These are phyloP conservation scores for Trichoderma oligosporum DNA, from an alignment of 2,329 filamentous ascomycete genomes.

Conservation along the genomic window DNA sequence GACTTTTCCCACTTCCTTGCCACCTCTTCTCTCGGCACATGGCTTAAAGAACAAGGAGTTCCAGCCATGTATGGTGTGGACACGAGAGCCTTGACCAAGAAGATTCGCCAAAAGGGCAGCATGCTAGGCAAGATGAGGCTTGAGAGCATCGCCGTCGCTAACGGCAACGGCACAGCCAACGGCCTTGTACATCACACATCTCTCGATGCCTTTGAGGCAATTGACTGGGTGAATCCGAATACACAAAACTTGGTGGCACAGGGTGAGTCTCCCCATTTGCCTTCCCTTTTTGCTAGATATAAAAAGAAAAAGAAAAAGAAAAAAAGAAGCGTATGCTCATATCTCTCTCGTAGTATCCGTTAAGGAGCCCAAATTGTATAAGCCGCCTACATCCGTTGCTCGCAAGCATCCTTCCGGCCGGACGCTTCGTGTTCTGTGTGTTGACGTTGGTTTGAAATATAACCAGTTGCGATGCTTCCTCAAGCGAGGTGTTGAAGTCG, in stretches of 20 bases:
- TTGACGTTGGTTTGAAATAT: slow-evolving; percentile 97
- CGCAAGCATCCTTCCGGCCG: slow-evolving; percentile 87
- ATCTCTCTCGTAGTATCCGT: slow-evolving; percentile 68
- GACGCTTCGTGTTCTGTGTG: slow-evolving; percentile 79
- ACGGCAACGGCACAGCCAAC: slow-evolving; percentile 45
- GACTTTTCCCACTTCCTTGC: slow-evolving; percentile 94
- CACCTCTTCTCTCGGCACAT: slow-evolving; percentile 81
- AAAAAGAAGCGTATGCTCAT: slow-evolving; percentile 37
- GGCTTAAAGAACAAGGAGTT: slow-evolving; percentile 93
- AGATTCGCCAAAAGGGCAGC: slow-evolving; percentile 87
- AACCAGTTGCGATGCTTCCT: slow-evolving; percentile 95
- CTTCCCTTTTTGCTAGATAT: slow-evolving; percentile 5
- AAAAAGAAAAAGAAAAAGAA: background rate
- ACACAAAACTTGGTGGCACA: slow-evolving; percentile 87
- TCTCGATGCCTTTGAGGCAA: slow-evolving; percentile 61
- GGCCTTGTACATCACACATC: slow-evolving; percentile 29
- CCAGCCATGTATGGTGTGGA: slow-evolving; percentile 95
- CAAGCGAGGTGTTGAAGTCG: slow-evolving; percentile 83
- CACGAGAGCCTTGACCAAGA: slow-evolving; percentile 89
- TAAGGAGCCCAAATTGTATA: slow-evolving; percentile 79
- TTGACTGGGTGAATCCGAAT: slow-evolving; percentile 92
- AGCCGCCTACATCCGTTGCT: slow-evolving; percentile 66
- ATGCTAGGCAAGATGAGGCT: slow-evolving; percentile 90
- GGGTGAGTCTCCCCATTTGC: slow-evolving; percentile 59
- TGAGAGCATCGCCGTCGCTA: slow-evolving; percentile 49